Evolutionary conservation across 116 monocot genomes (phyloP).

Genomic region (Thalassia testudinum): DNA sequence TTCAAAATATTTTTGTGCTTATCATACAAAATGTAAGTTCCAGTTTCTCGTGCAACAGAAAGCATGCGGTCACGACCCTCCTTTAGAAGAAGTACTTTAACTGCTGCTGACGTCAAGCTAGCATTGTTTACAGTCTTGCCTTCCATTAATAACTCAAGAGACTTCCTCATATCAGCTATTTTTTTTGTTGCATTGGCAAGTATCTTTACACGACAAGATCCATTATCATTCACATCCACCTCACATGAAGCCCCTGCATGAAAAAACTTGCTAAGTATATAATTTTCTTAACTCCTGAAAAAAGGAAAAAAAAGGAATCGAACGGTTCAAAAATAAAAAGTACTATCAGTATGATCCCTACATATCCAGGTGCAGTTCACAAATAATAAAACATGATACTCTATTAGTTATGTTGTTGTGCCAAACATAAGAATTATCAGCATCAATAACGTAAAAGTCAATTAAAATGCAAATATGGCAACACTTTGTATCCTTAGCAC

Average conservation of each 20-base stretch:
- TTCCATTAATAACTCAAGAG: constrained; percentile 54
- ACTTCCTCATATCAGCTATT: constrained; percentile 57
- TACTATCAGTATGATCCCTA: no score
- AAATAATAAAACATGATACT: no score
- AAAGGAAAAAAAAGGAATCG: no score
- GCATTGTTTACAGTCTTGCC: constrained; percentile 53
- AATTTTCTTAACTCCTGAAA: no score
- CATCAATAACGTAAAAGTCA: no score
- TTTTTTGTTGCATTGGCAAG: constrained; percentile 59
- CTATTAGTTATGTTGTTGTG: no score
- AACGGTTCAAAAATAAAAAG: no score
- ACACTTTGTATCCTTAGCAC: no score
- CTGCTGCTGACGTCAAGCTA: constrained; percentile 16
- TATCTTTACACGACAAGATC: constrained; percentile 39
- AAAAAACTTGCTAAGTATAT: not conserved
- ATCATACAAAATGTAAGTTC: constrained; percentile 66
- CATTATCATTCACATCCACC: constrained; percentile 24
- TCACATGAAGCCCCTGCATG: constrained; percentile 36
- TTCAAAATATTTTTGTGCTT: constrained; percentile 35
- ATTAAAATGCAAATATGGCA: no score
- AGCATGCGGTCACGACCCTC: constrained; percentile 29
- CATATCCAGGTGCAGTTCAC: no score
- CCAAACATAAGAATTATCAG: no score
- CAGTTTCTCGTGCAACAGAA: constrained; percentile 41
- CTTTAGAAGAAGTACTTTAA: constrained; percentile 23